Percentiles rank a stretch among this genome's conserved stretches.
phyloP scores from a whole-genome alignment of 768 basidiomycete genomes.

The Stropharia rugosoannulata region DNA sequence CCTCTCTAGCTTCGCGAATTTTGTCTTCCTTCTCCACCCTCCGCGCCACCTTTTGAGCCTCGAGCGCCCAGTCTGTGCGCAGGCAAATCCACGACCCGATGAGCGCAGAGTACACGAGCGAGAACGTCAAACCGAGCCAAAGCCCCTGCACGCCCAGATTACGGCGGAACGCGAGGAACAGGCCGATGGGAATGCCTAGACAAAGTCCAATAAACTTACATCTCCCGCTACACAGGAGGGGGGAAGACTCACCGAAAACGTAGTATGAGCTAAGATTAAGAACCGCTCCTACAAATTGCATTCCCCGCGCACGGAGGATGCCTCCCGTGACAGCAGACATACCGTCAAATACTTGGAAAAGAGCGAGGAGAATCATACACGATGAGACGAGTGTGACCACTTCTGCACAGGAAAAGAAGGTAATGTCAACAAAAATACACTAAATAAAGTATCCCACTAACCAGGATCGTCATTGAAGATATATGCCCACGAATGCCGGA shows the following conservation, averaged over 20 bases:
- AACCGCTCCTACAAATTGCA: conserved; percentile 76
- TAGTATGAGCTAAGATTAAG: conserved; percentile 88
- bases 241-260: conserved; percentile 45
- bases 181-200: conserved; percentile 78
- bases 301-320: conserved; percentile 81
- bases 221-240: too few relatives aligned
- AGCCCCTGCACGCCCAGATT: conserved; percentile 66
- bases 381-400: conserved; percentile 60
- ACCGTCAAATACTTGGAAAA: conserved; percentile 88
- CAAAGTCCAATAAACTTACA: conserved; percentile 20
- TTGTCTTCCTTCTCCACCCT: conserved; percentile 33
- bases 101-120: conserved; percentile 56
- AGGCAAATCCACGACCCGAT: conserved; percentile 55
- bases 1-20: conserved; percentile 6
- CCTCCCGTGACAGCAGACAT: conserved; percentile 66
- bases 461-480: conserved; percentile 72
- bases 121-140: conserved; percentile 80
- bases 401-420: conserved; percentile 35
- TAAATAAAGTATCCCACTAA: conserved; percentile 21
- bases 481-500: conserved; percentile 67
- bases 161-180: conserved; percentile 71
- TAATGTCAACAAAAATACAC: not conserved
- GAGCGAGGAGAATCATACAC: conserved; percentile 72
- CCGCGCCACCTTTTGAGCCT: conserved; percentile 60
- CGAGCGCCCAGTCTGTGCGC: conserved; percentile 64